Conservation (phyloP, 257 asterid genomes). For the Solanum okadae region DNA sequence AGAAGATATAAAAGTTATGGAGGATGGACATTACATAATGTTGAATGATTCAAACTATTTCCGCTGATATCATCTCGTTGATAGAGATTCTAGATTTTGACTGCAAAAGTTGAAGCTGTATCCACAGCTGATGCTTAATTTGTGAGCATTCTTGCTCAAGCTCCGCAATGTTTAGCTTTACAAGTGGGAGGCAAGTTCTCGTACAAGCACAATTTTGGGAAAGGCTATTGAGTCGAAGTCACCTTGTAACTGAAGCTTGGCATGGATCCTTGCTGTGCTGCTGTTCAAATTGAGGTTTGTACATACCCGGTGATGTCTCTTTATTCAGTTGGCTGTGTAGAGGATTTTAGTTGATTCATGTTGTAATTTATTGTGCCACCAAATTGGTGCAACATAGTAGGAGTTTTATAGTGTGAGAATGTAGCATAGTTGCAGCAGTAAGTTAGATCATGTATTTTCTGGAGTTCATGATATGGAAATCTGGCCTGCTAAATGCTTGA, state of each 20-base stretch:
- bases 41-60: slow-evolving; percentile 49
- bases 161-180: background rate
- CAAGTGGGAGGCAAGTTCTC: background rate
- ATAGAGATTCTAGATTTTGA: background rate
- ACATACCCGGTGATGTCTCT: background rate
- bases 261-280: background rate
- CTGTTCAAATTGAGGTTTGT: background rate
- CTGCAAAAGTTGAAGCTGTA: slow-evolving; percentile 12
- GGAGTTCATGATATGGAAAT: background rate
- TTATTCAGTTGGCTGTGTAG: background rate
- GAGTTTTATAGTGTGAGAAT: background rate
- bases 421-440: background rate
- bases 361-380: background rate
- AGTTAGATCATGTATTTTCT: background rate
- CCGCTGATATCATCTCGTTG: slow-evolving; percentile 5
- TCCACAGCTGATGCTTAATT: slow-evolving; percentile 1
- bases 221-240: background rate
- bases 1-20: slow-evolving; percentile 38
- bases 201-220: background rate
- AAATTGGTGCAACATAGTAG: background rate
- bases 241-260: background rate
- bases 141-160: background rate
- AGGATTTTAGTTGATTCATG: background rate
- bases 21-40: slow-evolving; percentile 48
- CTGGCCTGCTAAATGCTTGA: background rate